These are phyloP conservation scores for Boechera divaricarpa DNA, from an alignment of 345 rosid genomes.

Conservation along the genomic window DNA sequence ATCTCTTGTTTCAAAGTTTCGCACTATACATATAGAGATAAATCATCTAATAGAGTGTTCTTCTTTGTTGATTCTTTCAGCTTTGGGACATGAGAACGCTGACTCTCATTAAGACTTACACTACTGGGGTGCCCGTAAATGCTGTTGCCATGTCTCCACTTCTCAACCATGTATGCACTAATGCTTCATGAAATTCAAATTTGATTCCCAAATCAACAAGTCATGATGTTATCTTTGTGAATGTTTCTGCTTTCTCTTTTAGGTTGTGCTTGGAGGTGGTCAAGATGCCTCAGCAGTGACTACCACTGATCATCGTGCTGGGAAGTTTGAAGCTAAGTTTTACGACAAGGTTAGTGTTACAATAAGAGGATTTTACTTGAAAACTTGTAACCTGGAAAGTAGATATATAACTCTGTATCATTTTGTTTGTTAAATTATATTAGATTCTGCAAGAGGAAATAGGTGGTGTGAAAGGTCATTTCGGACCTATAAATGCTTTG, in stretches of 20 bases:
- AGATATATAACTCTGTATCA: background rate
- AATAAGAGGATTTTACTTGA: slow-evolving; percentile 2
- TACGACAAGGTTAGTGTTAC: slow-evolving; percentile 54
- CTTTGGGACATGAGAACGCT: slow-evolving; percentile 90
- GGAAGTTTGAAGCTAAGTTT: slow-evolving; percentile 97
- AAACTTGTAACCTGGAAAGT: background rate
- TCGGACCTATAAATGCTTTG: slow-evolving; percentile 96
- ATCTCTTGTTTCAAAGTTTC: slow-evolving; percentile 7
- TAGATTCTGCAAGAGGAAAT: slow-evolving; percentile 90
- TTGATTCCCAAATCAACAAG: background rate
- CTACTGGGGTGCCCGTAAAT: slow-evolving; percentile 89
- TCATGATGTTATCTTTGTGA: background rate
- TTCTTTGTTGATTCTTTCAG: slow-evolving; percentile 48
- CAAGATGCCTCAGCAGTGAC: slow-evolving; percentile 97
- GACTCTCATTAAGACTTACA: slow-evolving; percentile 88
- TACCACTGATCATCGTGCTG: slow-evolving; percentile 96
- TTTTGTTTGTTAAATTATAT: slow-evolving; percentile 7
- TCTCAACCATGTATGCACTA: slow-evolving; percentile 78
- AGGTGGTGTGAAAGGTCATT: slow-evolving; percentile 98
- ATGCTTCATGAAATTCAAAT: background rate
- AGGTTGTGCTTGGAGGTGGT: slow-evolving; percentile 99
- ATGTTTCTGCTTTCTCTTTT: slow-evolving; percentile 12
- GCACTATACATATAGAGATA: background rate
- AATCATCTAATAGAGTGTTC: slow-evolving; percentile 18
- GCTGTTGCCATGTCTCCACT: slow-evolving; percentile 98